Evolutionary conservation across 495 filamentous ascomycete species (phyloP), one percentile per base, ranked within the genome.

Genomic region (Aspergillus nidulans): DNA sequence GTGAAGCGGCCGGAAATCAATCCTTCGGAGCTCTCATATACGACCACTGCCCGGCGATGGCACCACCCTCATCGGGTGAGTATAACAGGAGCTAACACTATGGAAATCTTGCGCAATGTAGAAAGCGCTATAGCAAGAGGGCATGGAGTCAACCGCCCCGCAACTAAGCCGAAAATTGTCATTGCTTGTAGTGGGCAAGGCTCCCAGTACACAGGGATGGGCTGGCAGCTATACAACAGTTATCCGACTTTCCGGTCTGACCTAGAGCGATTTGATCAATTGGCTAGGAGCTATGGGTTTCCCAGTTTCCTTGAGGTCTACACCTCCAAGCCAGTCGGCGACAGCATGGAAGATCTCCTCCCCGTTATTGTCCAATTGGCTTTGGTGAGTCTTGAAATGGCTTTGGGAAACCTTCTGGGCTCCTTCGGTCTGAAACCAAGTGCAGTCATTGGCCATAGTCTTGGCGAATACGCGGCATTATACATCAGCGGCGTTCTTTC

Each of bases 401-500:
- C 90, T 1, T 74, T 92, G 30, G 82, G 85, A 7, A 77, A 78
- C n/a, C 76, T 90, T 36, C 92, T 88, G 89, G 64, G 54, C 10
- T 84, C 85, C 1, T 86, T 85, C 78, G 90, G 88, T 34, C 71
- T 92, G 53, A 80, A 73, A 28, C 90, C 90, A 4, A 73, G 75
- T 54, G 84, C 79, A 19, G 88, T 92, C 1, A 70, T 94, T 30
- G 91, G 91, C 38, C 90, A 95, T 72, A 94, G 89, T 66, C 61
- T 84, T 8, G 91, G 91, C 47, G 90, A 95, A 66, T 95, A 92
- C 67, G 89, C 89, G 38, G 90, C 91, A 16, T 74, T 95, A 1
- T 76, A 89, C 54, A 81, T 83, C 28, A 82, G 88, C 12, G 91
- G 88, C 24, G 87, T 94, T 10, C 69, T 96, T 2, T 87, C 86